These are phyloP conservation scores for Fusarium equiseti DNA, from an alignment of 2,329 filamentous ascomycete species.

Conservation along the genomic window DNA sequence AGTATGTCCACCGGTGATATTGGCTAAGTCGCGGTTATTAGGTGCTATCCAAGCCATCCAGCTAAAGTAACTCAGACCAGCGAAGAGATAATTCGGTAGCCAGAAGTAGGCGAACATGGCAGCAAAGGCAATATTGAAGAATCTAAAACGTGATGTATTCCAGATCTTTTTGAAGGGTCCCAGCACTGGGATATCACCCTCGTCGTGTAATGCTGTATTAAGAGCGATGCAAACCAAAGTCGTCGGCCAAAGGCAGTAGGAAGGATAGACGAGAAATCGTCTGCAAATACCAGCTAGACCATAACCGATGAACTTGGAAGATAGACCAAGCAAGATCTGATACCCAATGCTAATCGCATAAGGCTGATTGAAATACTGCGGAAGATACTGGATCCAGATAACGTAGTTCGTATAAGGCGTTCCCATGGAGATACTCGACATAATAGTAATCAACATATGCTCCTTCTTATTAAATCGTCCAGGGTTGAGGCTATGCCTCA, in stretches of 20 bases:
- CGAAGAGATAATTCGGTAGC: conserved; percentile 66
- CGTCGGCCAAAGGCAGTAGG: conserved; percentile 66
- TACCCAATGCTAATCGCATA: conserved; percentile 63
- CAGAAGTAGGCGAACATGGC: conserved; percentile 67
- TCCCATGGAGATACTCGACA: conserved; percentile 68
- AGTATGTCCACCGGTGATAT: conserved; percentile 53
- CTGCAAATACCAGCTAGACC: conserved; percentile 64
- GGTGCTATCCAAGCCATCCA: conserved; percentile 68
- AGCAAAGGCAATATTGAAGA: conserved; percentile 59
- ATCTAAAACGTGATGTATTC: conserved; percentile 59
- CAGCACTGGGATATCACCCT: conserved; percentile 49
- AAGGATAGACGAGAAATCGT: conserved; percentile 65
- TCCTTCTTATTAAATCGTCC: conserved; percentile 70
- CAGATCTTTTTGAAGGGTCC: conserved; percentile 52
- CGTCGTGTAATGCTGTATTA: conserved; percentile 61
- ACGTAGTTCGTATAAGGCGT: conserved; percentile 64
- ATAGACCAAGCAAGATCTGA: conserved; percentile 62
- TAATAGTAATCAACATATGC: conserved; percentile 70
- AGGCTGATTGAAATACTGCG: conserved; percentile 63
- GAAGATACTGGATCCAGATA: conserved; percentile 62
- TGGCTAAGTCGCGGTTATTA: conserved; percentile 53
- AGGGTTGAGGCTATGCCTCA: conserved; percentile 65
- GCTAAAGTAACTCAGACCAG: conserved; percentile 60
- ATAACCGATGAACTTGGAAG: conserved; percentile 68
- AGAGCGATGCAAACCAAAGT: conserved; percentile 64